Conservation (phyloP, 768 basidiomycete genomes). For the Rhizopogon vinicolor region DNA sequence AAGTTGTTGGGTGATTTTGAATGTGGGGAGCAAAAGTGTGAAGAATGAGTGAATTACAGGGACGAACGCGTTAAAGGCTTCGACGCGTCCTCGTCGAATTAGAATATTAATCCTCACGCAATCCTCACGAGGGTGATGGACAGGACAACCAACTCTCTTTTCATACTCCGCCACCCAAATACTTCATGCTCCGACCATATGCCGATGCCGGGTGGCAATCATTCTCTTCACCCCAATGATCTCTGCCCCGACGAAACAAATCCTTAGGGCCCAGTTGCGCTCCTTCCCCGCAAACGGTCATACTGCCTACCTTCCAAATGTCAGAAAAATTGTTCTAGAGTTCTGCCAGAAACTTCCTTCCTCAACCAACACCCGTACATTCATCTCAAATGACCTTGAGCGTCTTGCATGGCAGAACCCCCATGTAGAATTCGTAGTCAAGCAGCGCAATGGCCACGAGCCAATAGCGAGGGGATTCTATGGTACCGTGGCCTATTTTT, state of each 20-base stretch:
- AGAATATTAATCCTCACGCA: constrained; percentile 11
- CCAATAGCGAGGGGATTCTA: constrained; percentile 85
- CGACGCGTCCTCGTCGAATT: constrained; percentile 18
- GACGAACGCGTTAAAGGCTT: constrained; percentile 14
- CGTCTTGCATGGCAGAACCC: constrained; percentile 67
- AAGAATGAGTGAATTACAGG: constrained; percentile 19
- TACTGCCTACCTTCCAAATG: constrained; percentile 64
- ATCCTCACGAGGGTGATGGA: constrained; percentile 4
- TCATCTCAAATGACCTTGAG: constrained; percentile 59
- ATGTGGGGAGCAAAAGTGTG: constrained; percentile 18
- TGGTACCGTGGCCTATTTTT: constrained; percentile 38
- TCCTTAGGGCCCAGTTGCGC: constrained; percentile 44
- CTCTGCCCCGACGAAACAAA: constrained; percentile 25
- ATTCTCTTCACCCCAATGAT: constrained; percentile 10
- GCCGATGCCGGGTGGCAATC: constrained; percentile 19
- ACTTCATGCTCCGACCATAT: constrained; percentile 6
- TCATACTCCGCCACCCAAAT: constrained; percentile 23
- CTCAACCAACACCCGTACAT: constrained; percentile 67
- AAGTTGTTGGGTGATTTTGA: constrained; percentile 6
- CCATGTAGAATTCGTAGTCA: constrained; percentile 81
- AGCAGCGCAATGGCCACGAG: constrained; percentile 67
- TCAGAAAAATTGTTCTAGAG: constrained; percentile 86
- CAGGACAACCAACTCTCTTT: constrained; percentile 5
- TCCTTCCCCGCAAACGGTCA: constrained; percentile 74
- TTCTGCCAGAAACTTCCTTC: constrained; percentile 83